phyloP scores from a whole-genome alignment of 768 basidiomycete species.

The Tremella mesenterica region DNA sequence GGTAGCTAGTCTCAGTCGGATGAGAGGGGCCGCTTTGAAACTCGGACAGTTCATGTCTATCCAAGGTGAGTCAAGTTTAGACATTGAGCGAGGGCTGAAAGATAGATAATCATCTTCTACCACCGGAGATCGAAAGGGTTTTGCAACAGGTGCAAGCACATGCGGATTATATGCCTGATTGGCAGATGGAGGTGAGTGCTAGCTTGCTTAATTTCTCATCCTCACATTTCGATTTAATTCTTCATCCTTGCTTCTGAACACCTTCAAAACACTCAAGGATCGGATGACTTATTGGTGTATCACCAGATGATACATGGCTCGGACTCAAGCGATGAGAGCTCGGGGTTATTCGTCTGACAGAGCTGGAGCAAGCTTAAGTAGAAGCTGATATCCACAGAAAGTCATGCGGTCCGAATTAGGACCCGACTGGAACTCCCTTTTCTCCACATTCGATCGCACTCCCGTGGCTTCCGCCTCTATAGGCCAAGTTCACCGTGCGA shows the following conservation, averaged over 20 bases:
- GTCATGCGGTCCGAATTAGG: slow-evolving; percentile 71
- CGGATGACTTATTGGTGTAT: no score
- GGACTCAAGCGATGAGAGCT: no score
- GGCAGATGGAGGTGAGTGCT: slow-evolving; percentile 79
- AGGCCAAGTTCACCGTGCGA: slow-evolving; percentile 82
- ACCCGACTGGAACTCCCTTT: slow-evolving; percentile 60
- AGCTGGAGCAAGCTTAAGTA: no score
- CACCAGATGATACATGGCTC: no score
- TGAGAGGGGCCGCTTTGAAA: slow-evolving; percentile 95
- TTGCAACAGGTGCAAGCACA: slow-evolving; percentile 85
- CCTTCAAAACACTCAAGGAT: background rate
- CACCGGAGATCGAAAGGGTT: slow-evolving; percentile 77
- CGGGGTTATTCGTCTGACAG: no score
- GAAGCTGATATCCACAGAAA: slow-evolving; percentile 47
- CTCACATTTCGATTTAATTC: background rate
- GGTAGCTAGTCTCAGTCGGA: slow-evolving; percentile 83
- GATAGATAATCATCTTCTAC: slow-evolving; percentile 77
- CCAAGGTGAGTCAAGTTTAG: slow-evolving; percentile 55
- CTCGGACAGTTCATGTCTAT: slow-evolving; percentile 96
- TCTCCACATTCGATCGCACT: slow-evolving; percentile 66
- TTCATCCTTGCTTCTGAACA: background rate
- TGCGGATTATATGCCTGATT: slow-evolving; percentile 98
- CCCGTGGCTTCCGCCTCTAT: slow-evolving; percentile 96
- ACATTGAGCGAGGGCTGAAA: background rate
- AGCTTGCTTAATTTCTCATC: background rate